Conservation (phyloP, 306 rosid species). For the Cucumis hystrix region DNA sequence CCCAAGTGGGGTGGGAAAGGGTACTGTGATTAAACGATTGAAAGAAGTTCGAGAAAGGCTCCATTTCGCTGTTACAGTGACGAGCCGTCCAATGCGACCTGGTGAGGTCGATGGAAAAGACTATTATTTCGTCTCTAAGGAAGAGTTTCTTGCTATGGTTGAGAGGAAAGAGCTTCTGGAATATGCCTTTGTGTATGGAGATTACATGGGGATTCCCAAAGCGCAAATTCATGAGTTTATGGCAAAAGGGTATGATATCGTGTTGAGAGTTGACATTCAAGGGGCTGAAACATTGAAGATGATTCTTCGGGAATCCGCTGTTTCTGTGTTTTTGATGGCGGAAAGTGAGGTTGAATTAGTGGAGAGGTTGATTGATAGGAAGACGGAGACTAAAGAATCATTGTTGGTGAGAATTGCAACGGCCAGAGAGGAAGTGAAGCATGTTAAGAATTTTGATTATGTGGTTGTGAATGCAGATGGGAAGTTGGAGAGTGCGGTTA, state of each 20-base stretch:
- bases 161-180: conserved; percentile 61
- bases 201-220: conserved; percentile 82
- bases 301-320: conserved; percentile 53
- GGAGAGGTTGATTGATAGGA: conserved; percentile 71
- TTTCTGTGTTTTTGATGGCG: conserved; percentile 60
- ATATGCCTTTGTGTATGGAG: conserved; percentile 81
- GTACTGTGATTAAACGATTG: conserved; percentile 52
- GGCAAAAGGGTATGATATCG: conserved; percentile 61
- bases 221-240: conserved; percentile 64
- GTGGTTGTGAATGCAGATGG: conserved; percentile 80
- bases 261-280: conserved; percentile 81
- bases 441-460: conserved; percentile 57
- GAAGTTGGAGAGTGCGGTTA: conserved; percentile 65
- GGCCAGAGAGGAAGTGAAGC: conserved; percentile 85
- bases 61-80: conserved; percentile 79
- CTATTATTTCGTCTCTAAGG: conserved; percentile 56
- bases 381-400: conserved; percentile 63
- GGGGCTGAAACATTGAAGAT: conserved; percentile 74
- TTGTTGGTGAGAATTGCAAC: conserved; percentile 69
- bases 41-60: conserved; percentile 35
- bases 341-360: conserved; percentile 71
- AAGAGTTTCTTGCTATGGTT: conserved; percentile 53
- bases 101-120: conserved; percentile 60
- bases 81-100: conserved; percentile 50
- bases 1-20: conserved; percentile 95